Conservation (phyloP, 306 rosid species). For the Trifolium repens region DNA sequence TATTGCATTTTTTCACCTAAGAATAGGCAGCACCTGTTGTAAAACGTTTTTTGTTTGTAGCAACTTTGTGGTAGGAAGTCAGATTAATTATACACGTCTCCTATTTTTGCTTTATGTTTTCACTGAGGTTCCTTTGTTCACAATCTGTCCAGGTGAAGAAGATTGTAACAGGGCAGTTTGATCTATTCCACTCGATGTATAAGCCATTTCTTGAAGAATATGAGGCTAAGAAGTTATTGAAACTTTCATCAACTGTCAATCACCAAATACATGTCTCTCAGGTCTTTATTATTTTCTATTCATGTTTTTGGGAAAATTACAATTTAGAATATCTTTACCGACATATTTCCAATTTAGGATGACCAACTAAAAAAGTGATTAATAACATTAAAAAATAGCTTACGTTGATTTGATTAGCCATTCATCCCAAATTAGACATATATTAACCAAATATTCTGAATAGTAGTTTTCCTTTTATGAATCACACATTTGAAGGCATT, state of each 20-base stretch:
- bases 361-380: not conserved
- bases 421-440: not conserved
- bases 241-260: slow-evolving; percentile 53
- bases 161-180: slow-evolving; percentile 81
- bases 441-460: not conserved
- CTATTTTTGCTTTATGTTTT: slow-evolving; percentile 13
- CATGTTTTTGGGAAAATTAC: not conserved
- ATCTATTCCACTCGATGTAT: slow-evolving; percentile 72
- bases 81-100: slow-evolving; percentile 15
- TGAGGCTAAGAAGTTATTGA: slow-evolving; percentile 67
- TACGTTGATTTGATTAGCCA: slow-evolving; percentile 10
- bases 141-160: slow-evolving; percentile 70
- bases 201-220: slow-evolving; percentile 78
- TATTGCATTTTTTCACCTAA: slow-evolving; percentile 12
- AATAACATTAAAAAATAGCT: not conserved
- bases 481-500: slow-evolving; percentile 15
- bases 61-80: slow-evolving; percentile 30
- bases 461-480: not conserved
- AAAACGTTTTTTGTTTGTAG: slow-evolving; percentile 26
- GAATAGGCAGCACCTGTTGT: slow-evolving; percentile 14
- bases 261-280: slow-evolving; percentile 59
- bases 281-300: slow-evolving; percentile 53
- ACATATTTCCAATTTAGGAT: slow-evolving; percentile 6
- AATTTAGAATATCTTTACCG: slow-evolving; percentile 20
- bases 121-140: slow-evolving; percentile 39